Evolutionary conservation across 1,139 yeast genomes (phyloP).

Genomic region (Geotrichum aggregatum): DNA sequence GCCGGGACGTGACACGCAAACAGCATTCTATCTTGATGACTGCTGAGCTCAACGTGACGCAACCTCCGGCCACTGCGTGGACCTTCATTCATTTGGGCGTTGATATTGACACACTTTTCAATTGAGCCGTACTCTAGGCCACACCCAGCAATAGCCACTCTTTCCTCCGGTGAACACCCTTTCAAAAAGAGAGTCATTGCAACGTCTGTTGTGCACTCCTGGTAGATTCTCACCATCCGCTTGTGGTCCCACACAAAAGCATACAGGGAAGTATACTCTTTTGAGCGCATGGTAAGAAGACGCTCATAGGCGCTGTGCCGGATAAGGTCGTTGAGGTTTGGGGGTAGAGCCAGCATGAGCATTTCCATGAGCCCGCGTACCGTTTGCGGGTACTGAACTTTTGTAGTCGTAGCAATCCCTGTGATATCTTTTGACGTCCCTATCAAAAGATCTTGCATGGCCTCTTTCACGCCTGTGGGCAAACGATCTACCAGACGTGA

Average conservation of each 20-base stretch:
- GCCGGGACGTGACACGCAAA: not conserved
- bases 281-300: too few species aligned
- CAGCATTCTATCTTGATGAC: not conserved
- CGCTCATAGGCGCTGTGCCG: not conserved
- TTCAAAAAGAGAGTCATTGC: not conserved
- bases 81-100: too few species aligned
- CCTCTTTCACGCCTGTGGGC: not conserved
- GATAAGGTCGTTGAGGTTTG: not conserved
- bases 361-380: not conserved
- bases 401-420: not conserved
- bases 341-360: not conserved
- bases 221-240: too few species aligned
- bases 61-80: too few species aligned
- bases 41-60: too few species aligned
- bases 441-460: not conserved
- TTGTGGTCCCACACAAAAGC: too few species aligned
- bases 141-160: not conserved
- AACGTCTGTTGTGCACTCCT: not conserved
- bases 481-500: not conserved
- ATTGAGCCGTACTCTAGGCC: not conserved
- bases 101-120: not conserved
- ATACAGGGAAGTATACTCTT: too few species aligned
- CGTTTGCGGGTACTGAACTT: not conserved
- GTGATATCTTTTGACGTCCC: too few species aligned
- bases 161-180: not conserved